Base-by-base conservation (phyloP, 2,329 filamentous ascomycete genomes). In the Helminthosporium solani region DNA sequence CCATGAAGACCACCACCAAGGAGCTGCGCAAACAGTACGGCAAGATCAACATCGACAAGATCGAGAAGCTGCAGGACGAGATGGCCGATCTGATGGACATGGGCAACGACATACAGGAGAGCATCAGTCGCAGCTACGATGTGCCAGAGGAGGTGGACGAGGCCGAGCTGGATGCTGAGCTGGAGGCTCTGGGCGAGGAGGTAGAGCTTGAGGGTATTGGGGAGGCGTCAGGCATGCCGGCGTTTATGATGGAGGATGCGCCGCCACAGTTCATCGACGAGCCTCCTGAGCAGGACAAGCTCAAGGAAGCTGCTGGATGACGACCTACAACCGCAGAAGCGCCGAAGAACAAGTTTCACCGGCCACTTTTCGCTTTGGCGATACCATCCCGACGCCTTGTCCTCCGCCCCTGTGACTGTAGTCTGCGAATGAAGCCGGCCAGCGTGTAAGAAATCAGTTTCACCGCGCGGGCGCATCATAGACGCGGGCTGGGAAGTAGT, bases 31-130 rank as follows among this genome's bases (percentile, higher is more conserved):
- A 89, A 71, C 92, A 97, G 77, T 97, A 97, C 67, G 92, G 92
- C 60, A 96, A 96, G 77, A 88, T 99, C 56, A 87, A 99, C 65
- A 86, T 99, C 44, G 94, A 97, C 73, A 90, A 95, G 79, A 97
- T 99, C 61, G 94, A 99, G 79, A 80, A 87, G 58, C 82, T 99
- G 79, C 92, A 99, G 80, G 94, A 99, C 69, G 92, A 99, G 75
- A 97, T 99, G 94, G 91, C 91, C 5, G 94, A 99, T 73, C 71
- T 99, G 61, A 88, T 99, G 83, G 94, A 99, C 66, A 86, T 96
- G 50, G 92, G 94, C 3, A 97, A 97, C 71, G 94, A 99, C 72
- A 99, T 99, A 49, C 90, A 99, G 73, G 94, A 97, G 75, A 91
- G 87, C 56, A 86, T 99, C 46, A 86, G 87, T 50, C 75, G 94